Evolutionary conservation across 495 filamentous ascomycete species (phyloP).

Genomic region (Neurospora sp.): DNA sequence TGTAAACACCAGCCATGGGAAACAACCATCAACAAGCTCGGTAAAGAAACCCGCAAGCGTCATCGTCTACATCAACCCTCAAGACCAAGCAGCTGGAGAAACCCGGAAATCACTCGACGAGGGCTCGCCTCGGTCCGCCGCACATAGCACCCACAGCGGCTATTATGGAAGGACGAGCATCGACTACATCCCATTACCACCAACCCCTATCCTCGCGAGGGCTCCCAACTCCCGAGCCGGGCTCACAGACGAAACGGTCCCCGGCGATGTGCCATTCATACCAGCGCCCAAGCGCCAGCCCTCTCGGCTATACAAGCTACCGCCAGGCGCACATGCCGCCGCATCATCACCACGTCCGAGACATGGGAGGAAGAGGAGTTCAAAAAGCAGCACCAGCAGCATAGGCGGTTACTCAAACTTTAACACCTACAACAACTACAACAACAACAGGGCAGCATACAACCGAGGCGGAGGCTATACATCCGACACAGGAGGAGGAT

Average conservation of each 20-base stretch:
- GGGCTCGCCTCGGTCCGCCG: constrained; percentile 24
- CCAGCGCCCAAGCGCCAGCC: constrained; percentile 27
- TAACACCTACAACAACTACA: constrained; percentile 6
- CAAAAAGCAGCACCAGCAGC: constrained; percentile 33
- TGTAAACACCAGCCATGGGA: constrained; percentile 20
- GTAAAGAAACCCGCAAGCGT: constrained; percentile 29
- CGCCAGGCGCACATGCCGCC: constrained; percentile 7
- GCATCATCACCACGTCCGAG: constrained; percentile 16
- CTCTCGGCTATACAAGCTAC: constrained; percentile 34
- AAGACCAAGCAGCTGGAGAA: not conserved
- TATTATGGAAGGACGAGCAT: constrained; percentile 23
- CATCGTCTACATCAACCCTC: constrained; percentile 32
- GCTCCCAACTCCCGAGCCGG: constrained; percentile 39
- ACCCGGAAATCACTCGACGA: constrained; percentile 26
- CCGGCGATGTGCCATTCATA: constrained; percentile 38
- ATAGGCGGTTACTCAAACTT: constrained; percentile 22
- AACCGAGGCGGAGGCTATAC: not conserved
- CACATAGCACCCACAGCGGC: constrained; percentile 5
- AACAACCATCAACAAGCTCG: constrained; percentile 29
- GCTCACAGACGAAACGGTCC: constrained; percentile 39
- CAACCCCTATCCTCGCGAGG: constrained; percentile 33
- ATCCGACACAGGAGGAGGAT: constrained; percentile 6
- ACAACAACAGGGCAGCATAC: not conserved
- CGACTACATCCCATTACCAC: constrained; percentile 27
- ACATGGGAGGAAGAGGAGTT: constrained; percentile 26